Base-by-base conservation (phyloP, 202 grass and related monocot species). In the Carex arenaria region DNA sequence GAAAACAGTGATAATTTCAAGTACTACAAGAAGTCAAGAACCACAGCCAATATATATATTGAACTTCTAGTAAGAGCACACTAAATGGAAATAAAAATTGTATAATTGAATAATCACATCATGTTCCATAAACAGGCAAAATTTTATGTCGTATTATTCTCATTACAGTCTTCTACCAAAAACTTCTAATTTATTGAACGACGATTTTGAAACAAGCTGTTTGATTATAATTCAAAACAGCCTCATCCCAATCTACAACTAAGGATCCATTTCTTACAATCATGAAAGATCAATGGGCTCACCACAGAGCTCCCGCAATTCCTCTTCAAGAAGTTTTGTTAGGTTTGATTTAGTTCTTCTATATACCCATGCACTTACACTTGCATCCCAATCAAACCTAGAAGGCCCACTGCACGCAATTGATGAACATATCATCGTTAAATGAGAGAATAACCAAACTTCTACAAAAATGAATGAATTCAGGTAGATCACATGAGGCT, bases 381-480 rank as follows among this genome's bases (percentile, higher is more conserved):
- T 32, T 30, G 59, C 85, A 87, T 91, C 94, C 89, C 94, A 97
- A 85, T 97, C 89, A 90, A 97, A 93, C 79, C 94, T 93, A 79
- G 94, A 75, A 87, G 94, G 91, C 6, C 94, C 94, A 75, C 91
- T 97, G 89, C 87, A 89, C 45, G 64, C 5, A 73, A 70, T 13
- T 61, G 30, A 76, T 57, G 56, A 49, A 63, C 0, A 36, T 43
- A 84, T 0, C 17, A 40, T 28, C 49, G 83, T 63, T 34, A 79
- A 69, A 79, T 30, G 74, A 51, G 63, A 92, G 77, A 34, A 54
- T 49, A 67, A 10, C 65, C 0, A 10, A 51, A 42, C 82, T 19
- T 56, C 3, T 67, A 47, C 38, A n/a, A 42, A 40, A 77, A 74
- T 67, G 3, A 82, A 52, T 0, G 30, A 59, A 11, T 36, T 55